Base-by-base conservation (phyloP, 2,329 filamentous ascomycete species). In the Didymella lethalis region DNA sequence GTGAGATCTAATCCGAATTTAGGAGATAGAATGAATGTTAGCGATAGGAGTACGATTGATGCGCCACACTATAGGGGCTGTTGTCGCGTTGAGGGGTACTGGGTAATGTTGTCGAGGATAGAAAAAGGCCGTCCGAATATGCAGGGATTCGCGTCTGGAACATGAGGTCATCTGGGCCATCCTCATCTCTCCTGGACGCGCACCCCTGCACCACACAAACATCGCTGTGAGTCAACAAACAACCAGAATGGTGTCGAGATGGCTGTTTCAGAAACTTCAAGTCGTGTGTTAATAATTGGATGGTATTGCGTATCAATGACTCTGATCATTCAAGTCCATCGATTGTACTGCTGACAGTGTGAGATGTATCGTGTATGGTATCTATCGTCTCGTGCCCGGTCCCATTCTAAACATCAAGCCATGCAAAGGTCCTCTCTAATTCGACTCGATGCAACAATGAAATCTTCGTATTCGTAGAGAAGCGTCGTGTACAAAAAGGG, bases 21-120 rank as follows among this genome's bases (percentile, higher is more conserved):
- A 44, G 23, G 40, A 11, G n/a, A 4, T 16, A 28, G n/a, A 29
- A 16, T 36, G n/a, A 23, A 31, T 36, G 46, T 18, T 18, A 25
- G 48, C 38, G 25, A 41, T 34, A 3, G 26, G 40, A 25, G 23
- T 44, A 47, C 38, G 26, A 36, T 31, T 53, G 47, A 48, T 61
- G 48, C 47, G 51, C 64, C 60, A 60, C 62, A 54, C 34, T 43
- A 58, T 64, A 62, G 54, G 56, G 54, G 61, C 28, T 32, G 52
- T 36, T 41, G 54, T 53, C 62, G 63, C 62, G 64, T 64, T 49
- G 65, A 64, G 60, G 61, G 62, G 60, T 53, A 29, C 48, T 49
- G 44, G 54, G 31, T 54, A 54, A 62, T 61, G 40, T 50, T 48
- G 29, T 43, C 32, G 43, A 46, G 40, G 31, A 48, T 36, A 64